These are phyloP conservation scores for Pontederia paniculata DNA, from an alignment of 176 grass and related monocot genomes.

Conservation along the genomic window DNA sequence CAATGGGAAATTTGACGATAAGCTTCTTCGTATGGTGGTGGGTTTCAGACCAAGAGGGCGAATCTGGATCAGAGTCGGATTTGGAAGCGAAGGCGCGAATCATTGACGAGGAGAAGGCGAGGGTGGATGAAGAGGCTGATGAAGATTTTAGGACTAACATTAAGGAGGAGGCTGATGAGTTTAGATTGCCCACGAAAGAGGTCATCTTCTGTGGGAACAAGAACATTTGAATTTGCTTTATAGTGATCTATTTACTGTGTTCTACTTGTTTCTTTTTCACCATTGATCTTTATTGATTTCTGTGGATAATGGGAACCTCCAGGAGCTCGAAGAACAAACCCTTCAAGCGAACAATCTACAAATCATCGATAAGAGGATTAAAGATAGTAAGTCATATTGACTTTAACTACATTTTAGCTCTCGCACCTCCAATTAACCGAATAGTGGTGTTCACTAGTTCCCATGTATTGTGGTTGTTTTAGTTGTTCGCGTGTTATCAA, in stretches of 20 bases:
- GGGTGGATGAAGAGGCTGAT: slow-evolving; percentile 45
- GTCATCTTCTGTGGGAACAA: slow-evolving; percentile 17
- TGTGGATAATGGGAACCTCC: slow-evolving; percentile 1
- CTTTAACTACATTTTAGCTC: neutral
- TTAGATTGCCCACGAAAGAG: slow-evolving; percentile 74
- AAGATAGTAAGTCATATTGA: slow-evolving; percentile 52
- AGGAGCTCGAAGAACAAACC: slow-evolving; percentile 83
- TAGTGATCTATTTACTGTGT: neutral
- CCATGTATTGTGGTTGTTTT: neutral
- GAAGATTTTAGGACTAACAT: slow-evolving; percentile 75
- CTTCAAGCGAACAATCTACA: slow-evolving; percentile 61
- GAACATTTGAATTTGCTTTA: neutral
- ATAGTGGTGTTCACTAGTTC: neutral
- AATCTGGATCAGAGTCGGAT: slow-evolving; percentile 59
- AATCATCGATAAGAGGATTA: slow-evolving; percentile 78
- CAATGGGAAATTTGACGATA: neutral
- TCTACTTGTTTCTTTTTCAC: neutral
- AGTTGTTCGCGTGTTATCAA: slow-evolving; percentile 94
- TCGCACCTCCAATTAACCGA: no score
- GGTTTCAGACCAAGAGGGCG: slow-evolving; percentile 25
- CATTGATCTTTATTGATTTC: neutral
- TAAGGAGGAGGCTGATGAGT: slow-evolving; percentile 73
- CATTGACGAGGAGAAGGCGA: slow-evolving; percentile 43
- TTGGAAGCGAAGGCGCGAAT: slow-evolving; percentile 55
- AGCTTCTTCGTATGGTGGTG: neutral